Evolutionary conservation across 129 eudicot genomes (phyloP).

Genomic region (Centella asiatica): DNA sequence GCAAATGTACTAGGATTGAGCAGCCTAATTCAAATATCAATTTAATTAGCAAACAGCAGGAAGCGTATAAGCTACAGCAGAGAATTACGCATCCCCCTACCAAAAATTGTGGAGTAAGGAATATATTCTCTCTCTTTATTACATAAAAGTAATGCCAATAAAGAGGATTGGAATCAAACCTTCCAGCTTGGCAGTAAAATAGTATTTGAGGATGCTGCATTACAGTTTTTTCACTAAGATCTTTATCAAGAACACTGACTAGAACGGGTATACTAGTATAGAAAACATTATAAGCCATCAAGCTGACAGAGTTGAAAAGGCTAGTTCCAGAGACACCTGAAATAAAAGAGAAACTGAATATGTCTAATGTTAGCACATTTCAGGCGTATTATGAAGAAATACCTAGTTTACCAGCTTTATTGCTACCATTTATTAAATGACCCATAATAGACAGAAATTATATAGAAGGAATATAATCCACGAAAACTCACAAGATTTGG

Average conservation of each 20-base stretch:
- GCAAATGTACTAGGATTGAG: conserved; percentile 97
- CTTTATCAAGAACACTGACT: conserved; percentile 94
- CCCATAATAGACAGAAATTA: background rate
- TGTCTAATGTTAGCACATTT: conserved; percentile 22
- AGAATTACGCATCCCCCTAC: background rate
- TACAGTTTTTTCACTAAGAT: conserved; percentile 86
- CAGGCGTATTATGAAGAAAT: no score
- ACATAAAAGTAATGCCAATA: no score
- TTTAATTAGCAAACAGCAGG: conserved; percentile 6
- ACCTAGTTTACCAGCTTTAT: no score
- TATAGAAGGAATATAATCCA: background rate
- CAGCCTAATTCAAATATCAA: conserved; percentile 52
- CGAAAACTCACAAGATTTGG: conserved; percentile 79
- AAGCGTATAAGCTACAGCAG: conserved; percentile 8
- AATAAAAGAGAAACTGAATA: conserved; percentile 81
- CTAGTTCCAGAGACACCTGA: conserved; percentile 98
- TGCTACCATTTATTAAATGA: no score
- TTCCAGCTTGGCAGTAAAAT: conserved; percentile 95
- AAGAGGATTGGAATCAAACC: conserved; percentile 47
- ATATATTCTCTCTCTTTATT: no score
- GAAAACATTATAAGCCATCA: conserved; percentile 97
- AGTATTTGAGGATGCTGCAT: conserved; percentile 98
- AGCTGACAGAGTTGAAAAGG: conserved; percentile 96
- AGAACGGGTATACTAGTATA: conserved; percentile 93
- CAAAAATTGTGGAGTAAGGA: no score